Evolutionary conservation across 768 basidiomycete species (phyloP).

Genomic region (Rhizopogon roseolus): DNA sequence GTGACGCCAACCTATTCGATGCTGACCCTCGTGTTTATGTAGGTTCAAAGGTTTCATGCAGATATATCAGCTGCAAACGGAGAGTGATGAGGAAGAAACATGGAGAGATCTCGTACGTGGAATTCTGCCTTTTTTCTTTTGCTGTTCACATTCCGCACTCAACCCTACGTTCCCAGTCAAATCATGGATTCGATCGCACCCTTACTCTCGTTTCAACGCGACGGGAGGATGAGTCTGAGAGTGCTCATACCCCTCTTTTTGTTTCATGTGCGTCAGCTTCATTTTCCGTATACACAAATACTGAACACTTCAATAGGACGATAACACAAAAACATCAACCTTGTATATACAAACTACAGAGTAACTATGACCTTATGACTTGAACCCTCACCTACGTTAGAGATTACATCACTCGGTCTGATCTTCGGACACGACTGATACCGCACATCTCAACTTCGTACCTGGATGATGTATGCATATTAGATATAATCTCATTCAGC

Average conservation of each 20-base stretch:
- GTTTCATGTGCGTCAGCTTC: background rate
- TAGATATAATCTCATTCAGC: background rate
- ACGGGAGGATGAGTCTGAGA: slow-evolving; percentile 44
- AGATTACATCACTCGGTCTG: background rate
- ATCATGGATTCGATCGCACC: slow-evolving; percentile 71
- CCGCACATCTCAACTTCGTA: background rate
- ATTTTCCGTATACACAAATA: background rate
- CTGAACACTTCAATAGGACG: background rate
- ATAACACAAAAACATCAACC: background rate
- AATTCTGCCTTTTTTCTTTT: background rate
- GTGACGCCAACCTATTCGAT: background rate
- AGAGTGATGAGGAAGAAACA: slow-evolving; percentile 80
- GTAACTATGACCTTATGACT: background rate
- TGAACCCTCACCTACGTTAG: background rate
- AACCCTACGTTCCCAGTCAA: slow-evolving; percentile 38
- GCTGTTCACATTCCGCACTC: background rate
- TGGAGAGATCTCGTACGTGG: slow-evolving; percentile 71
- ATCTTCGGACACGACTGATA: background rate
- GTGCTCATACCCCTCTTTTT: background rate
- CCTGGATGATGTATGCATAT: background rate
- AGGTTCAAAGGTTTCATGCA: slow-evolving; percentile 81
- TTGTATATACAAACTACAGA: background rate
- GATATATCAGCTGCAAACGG: slow-evolving; percentile 81
- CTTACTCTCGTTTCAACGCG: slow-evolving; percentile 55
- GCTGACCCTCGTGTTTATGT: background rate